Evolutionary conservation across 805 yeast species (phyloP).

Genomic region (Ascoidea rubescens): DNA sequence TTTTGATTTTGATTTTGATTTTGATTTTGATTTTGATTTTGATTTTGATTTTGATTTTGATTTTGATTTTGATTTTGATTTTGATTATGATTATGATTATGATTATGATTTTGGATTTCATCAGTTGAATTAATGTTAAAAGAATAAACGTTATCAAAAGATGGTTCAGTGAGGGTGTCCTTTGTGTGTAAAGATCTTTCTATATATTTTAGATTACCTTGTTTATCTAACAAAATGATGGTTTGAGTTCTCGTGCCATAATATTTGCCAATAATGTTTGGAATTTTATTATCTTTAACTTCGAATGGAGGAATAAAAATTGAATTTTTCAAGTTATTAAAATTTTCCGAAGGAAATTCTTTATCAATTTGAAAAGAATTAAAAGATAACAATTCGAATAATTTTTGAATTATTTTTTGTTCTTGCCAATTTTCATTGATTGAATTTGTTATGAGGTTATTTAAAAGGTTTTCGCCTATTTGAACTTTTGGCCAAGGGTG

Average conservation of each 20-base stretch:
- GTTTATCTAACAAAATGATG: slow-evolving; percentile 42
- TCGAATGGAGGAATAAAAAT: slow-evolving; percentile 63
- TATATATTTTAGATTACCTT: slow-evolving; percentile 38
- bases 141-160: slow-evolving; percentile 1
- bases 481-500: slow-evolving; percentile 68
- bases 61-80: background rate
- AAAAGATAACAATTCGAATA: slow-evolving; percentile 43
- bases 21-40: background rate
- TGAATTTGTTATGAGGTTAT: slow-evolving; percentile 17
- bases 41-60: background rate
- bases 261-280: slow-evolving; percentile 31
- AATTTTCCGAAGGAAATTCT: slow-evolving; percentile 11
- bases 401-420: slow-evolving; percentile 26
- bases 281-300: slow-evolving; percentile 14
- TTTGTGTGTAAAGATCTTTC: slow-evolving; percentile 41
- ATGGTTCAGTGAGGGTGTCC: slow-evolving; percentile 1
- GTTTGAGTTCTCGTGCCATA: slow-evolving; percentile 90
- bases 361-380: slow-evolving; percentile 20
- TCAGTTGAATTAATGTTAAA: slow-evolving; percentile 11
- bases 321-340: slow-evolving; percentile 35
- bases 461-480: slow-evolving; percentile 35
- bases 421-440: slow-evolving; percentile 12
- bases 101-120: slow-evolving; percentile 1
- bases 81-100: slow-evolving; percentile 1
- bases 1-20: slow-evolving; percentile 4